Base-by-base conservation (phyloP, 2,329 filamentous ascomycete species). In the Aureobasidium musti region DNA sequence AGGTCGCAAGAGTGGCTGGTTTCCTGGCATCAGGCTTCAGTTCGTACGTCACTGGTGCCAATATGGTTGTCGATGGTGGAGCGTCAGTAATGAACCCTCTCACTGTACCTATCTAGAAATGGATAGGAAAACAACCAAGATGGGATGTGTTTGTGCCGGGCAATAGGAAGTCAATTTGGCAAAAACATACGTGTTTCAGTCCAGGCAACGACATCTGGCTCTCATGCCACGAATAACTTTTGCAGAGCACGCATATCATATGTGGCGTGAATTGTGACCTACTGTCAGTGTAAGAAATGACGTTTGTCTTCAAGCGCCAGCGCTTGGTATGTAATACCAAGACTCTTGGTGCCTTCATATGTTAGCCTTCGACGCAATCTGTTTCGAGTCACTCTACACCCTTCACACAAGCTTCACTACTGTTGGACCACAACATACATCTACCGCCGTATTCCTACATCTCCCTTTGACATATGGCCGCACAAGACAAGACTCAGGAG, bases 1-100 rank as follows among this genome's bases (percentile, higher is more conserved):
- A 88, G 72, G 84, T 89, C 11, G 86, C 81, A 0, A 77, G 84
- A 41, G 85, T 87, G 3, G 86, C 83, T 0, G 86, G 86, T 0
- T 89, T 89, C 72, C 76, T 89, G 69, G 85, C 86, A 2, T 85
- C 82, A 74, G 85, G 85, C 0, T 88, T 89, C 74, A 86, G 83
- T 68, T 84, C 81, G 66, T 88, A 88, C 74, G 80, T 88, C 50
- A 88, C 84, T 0, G 86, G 86, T 1, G 80, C 84, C 2, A 88
- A 88, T 72, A 74, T 88, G 71, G 81, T 87, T 17, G 85, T 88
- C 17, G 86, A 88, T 76, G 86, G 85, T 4, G 86, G 86, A 8
- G 83, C 84, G 23, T 73, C 72, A 26, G 72, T 73, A 5, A 74
- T 77, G 74, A 76, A 75, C 68, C 73, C 75, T 5, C 66, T 76